phyloP scores from a whole-genome alignment of 495 filamentous ascomycete species.

The Mycothermus thermophilus region DNA sequence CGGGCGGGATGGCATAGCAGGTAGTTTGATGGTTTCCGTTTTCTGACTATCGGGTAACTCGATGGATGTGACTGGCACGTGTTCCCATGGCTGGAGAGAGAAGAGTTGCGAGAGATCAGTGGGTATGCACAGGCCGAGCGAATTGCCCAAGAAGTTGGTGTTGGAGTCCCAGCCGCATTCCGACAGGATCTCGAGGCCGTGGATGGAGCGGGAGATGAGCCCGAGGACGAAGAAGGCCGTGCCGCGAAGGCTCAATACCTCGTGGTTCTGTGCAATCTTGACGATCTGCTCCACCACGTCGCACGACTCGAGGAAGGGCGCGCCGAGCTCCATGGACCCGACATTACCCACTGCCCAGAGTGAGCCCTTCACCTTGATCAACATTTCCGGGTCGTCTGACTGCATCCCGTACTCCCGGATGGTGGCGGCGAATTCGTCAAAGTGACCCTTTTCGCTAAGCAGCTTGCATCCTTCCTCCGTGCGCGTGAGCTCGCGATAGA shows the following conservation, averaged over 20 bases:
- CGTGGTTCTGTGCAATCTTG: conserved; percentile 69
- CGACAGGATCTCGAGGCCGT: conserved; percentile 77
- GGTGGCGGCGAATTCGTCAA: conserved; percentile 77
- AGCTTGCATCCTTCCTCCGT: conserved; percentile 86
- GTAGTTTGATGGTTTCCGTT: conserved; percentile 24
- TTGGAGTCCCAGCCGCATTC: conserved; percentile 87
- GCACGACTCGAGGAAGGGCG: conserved; percentile 75
- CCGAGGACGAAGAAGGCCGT: conserved; percentile 95
- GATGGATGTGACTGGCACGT: conserved; percentile 30
- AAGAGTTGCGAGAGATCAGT: conserved; percentile 64
- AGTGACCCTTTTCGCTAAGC: conserved; percentile 84
- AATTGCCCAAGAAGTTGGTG: conserved; percentile 66
- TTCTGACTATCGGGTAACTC: conserved; percentile 27
- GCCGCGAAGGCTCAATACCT: conserved; percentile 81
- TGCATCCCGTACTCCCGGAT: conserved; percentile 75
- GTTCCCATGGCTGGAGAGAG: conserved; percentile 37
- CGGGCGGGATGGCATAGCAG: conserved; percentile 20
- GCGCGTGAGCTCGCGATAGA: conserved; percentile 88
- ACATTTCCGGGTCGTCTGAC: conserved; percentile 70
- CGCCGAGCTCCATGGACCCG: conserved; percentile 93
- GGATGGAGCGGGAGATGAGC: conserved; percentile 78
- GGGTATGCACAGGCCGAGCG: conserved; percentile 77
- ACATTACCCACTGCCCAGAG: conserved; percentile 97
- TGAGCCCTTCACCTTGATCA: conserved; percentile 91
- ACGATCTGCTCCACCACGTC: conserved; percentile 79